A percentile compares a stretch with the other conserved stretches of the same genome.
phyloP scores from a whole-genome alignment of 768 basidiomycete genomes.

The Chlorophyllum brunneum region DNA sequence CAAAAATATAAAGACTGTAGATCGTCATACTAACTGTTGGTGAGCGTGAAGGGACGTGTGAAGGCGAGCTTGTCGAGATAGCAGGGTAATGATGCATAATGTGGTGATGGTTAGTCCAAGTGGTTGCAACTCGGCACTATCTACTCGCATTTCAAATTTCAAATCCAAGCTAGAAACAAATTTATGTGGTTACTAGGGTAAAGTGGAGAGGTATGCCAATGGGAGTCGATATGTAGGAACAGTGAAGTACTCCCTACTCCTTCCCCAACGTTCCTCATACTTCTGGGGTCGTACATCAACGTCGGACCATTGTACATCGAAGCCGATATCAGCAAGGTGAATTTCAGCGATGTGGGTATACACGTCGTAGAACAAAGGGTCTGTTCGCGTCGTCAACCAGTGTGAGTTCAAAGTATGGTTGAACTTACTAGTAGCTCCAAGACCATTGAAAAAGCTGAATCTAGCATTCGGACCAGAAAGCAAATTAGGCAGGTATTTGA shows the following conservation, averaged over 20 bases:
- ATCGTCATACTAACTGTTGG: conserved; percentile 66
- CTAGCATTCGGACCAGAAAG: conserved; percentile 69
- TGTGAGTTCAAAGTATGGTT: not conserved
- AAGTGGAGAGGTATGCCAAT: conserved; percentile 32
- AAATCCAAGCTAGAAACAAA: not conserved
- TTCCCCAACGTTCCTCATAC: conserved; percentile 67
- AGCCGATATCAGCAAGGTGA: conserved; percentile 78
- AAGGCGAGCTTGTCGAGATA: conserved; percentile 1
- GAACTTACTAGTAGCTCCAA: conserved; percentile 86
- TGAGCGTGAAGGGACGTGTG: not conserved
- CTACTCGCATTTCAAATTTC: not conserved
- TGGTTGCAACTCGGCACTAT: not conserved
- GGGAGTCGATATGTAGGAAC: conserved; percentile 74
- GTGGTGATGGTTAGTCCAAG: no score
- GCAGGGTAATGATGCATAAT: not conserved
- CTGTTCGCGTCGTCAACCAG: conserved; percentile 34
- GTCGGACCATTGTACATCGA: conserved; percentile 79
- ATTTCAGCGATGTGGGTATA: conserved; percentile 82
- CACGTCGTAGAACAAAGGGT: conserved; percentile 86
- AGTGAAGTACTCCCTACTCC: conserved; percentile 72
- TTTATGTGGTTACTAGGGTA: conserved; percentile 4
- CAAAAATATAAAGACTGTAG: conserved; percentile 90
- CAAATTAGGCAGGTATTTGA: conserved; percentile 74
- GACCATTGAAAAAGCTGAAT: conserved; percentile 95
- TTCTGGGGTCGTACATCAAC: conserved; percentile 56